These are phyloP conservation scores for Lentinula boryana DNA, from an alignment of 768 basidiomycete species.

Conservation along the genomic window DNA sequence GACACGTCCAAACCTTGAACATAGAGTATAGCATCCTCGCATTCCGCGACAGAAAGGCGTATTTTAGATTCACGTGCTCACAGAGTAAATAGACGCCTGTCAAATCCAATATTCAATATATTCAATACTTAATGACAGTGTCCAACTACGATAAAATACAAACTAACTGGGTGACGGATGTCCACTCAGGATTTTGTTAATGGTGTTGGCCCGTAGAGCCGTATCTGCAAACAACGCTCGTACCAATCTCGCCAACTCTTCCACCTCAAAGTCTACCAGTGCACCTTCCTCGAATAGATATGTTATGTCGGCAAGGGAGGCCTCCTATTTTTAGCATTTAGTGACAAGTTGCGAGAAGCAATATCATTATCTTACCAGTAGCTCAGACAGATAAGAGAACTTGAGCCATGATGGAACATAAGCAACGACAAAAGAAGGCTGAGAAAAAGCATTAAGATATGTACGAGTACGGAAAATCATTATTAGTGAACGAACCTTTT, in stretches of 20 bases:
- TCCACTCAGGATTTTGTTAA: constrained; percentile 65
- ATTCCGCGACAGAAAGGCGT: background rate
- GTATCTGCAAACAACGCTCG: constrained; percentile 88
- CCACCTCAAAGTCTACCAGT: constrained; percentile 81
- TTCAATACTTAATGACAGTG: too few relatives aligned
- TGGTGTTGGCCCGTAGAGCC: constrained; percentile 69
- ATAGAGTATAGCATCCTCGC: background rate
- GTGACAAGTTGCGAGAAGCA: background rate
- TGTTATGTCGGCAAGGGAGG: constrained; percentile 85
- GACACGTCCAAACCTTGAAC: background rate
- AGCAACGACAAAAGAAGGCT: constrained; percentile 73
- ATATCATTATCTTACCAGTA: constrained; percentile 57
- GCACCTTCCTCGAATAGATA: constrained; percentile 91
- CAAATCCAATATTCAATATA: background rate
- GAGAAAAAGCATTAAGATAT: background rate
- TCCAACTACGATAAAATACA: background rate
- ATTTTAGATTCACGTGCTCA: background rate
- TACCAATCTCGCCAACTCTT: constrained; percentile 79
- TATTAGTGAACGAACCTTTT: constrained; percentile 34
- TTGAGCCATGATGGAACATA: constrained; percentile 95
- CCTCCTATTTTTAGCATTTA: constrained; percentile 49
- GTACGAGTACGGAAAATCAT: constrained; percentile 8
- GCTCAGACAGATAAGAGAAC: constrained; percentile 89
- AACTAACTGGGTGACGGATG: constrained; percentile 33
- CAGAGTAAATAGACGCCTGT: background rate